phyloP scores from a whole-genome alignment of 352 stramenopile genomes.

The Pythium rhizo-oryzae region DNA sequence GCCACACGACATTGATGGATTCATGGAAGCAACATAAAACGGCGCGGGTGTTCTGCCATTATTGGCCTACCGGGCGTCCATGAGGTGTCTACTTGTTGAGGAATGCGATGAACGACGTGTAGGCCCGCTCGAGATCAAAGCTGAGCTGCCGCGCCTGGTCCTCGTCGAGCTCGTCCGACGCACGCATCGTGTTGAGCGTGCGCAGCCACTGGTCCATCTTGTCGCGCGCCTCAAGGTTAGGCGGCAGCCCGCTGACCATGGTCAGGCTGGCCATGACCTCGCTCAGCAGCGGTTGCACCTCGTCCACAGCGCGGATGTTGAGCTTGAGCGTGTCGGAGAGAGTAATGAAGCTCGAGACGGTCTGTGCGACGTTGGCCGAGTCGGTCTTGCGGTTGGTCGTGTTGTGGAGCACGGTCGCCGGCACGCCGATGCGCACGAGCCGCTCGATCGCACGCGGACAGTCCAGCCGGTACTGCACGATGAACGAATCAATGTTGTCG shows the following conservation, averaged over 20 bases:
- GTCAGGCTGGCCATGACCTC: constrained; percentile 96
- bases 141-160: constrained; percentile 95
- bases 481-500: constrained; percentile 87
- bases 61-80: too few species aligned
- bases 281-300: constrained; percentile 96
- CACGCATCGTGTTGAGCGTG: constrained; percentile 96
- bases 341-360: constrained; percentile 98
- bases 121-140: constrained; percentile 95
- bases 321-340: constrained; percentile 98
- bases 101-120: constrained; percentile 95
- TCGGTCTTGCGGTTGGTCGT: constrained; percentile 83
- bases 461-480: constrained; percentile 95
- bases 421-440: constrained; percentile 94
- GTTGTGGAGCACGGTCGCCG: constrained; percentile 90
- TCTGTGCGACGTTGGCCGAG: constrained; percentile 94
- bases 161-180: constrained; percentile 95
- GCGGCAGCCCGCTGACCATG: constrained; percentile 92
- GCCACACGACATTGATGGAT: too few species aligned
- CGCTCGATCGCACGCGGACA: constrained; percentile 94
- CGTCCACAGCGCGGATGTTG: constrained; percentile 96
- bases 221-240: constrained; percentile 92
- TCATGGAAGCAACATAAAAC: too few species aligned
- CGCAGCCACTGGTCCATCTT: constrained; percentile 96
- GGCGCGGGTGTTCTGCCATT: too few species aligned
- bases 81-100: constrained; percentile 88